These are phyloP conservation scores for Ogataea pini DNA, from an alignment of 805 yeast species.

Conservation along the genomic window DNA sequence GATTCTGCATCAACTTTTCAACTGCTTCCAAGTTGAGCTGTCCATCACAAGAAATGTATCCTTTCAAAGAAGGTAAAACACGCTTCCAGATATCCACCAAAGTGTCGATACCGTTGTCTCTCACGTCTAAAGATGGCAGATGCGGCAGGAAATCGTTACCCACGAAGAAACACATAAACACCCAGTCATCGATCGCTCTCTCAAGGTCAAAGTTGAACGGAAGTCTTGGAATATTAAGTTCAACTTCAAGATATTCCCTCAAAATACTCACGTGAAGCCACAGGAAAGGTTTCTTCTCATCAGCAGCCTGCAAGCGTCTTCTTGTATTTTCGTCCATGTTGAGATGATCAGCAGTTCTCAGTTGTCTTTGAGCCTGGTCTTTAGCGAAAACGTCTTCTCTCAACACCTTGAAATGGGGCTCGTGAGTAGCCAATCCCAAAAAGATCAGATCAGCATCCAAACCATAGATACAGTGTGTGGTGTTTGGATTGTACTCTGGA, in stretches of 20 bases:
- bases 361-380: slow-evolving; percentile 45
- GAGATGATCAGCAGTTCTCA: slow-evolving; percentile 50
- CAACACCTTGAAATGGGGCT: slow-evolving; percentile 90
- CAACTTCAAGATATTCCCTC: slow-evolving; percentile 85
- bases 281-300: slow-evolving; percentile 76
- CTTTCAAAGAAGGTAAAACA: slow-evolving; percentile 61
- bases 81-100: slow-evolving; percentile 83
- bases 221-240: slow-evolving; percentile 67
- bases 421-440: slow-evolving; percentile 95
- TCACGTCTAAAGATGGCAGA: slow-evolving; percentile 88
- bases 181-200: slow-evolving; percentile 98
- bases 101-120: slow-evolving; percentile 89
- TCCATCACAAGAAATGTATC: slow-evolving; percentile 91
- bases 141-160: slow-evolving; percentile 99
- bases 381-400: slow-evolving; percentile 97
- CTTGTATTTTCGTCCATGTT: slow-evolving; percentile 63
- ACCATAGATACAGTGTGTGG: slow-evolving; percentile 95
- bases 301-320: slow-evolving; percentile 41
- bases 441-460: slow-evolving; percentile 97
- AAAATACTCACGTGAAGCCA: slow-evolving; percentile 91
- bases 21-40: slow-evolving; percentile 72
- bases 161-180: slow-evolving; percentile 96
- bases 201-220: slow-evolving; percentile 84
- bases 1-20: slow-evolving; percentile 61
- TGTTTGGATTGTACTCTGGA: slow-evolving; percentile 86